Base-by-base conservation (phyloP, 108 stramenopile species). In the Nannochloropsis gaditana region DNA sequence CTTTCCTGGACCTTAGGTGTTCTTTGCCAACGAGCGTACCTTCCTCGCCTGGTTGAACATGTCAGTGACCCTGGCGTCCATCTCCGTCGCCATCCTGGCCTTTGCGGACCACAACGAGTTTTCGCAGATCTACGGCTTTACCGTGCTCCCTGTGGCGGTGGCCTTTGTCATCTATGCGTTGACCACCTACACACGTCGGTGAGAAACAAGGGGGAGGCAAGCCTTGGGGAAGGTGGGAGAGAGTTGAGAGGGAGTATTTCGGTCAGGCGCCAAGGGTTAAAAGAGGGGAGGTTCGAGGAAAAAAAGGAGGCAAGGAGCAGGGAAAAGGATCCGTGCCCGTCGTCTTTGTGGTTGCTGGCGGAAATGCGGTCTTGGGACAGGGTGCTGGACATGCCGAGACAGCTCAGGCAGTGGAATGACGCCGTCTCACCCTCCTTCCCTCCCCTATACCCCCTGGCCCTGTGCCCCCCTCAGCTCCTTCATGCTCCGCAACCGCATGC, bases 21-120 rank as follows among this genome's bases (percentile, higher is more conserved):
- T 83, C 73, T 83, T 83, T 45, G 83, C 83, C 5, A 83, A 83
- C 9, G 83, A 83, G 45, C 83, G 83, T 41, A 83, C 83, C 45
- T 83, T 83, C 43, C 43, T 83, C 41, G 83, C 83, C 11, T 83
- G 83, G 83, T 11, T 83, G 19, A 21, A 83, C 9, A 83, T 83
- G 83, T 11, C 83, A 19, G 83, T 83, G 83, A 83, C 83, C 21
- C 83, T 83, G 11, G 73, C 83, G 11, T 44, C 43, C 73, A 83
- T 83, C 31, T 42, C 83, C 9, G 21, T 83, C 9, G 83, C 83
- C 21, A 83, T 83, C 45, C 21, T 83, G 45, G 83, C 83, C 41
- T 83, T 73, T 73, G 59, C 59, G 19, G 59, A 73, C 83, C 59
- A 47, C 41, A 83, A 83, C 73, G 83, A 83, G 8, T 83, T 21